Conservation (phyloP, 805 yeast species). For the Metschnikowia santaceciliae region DNA sequence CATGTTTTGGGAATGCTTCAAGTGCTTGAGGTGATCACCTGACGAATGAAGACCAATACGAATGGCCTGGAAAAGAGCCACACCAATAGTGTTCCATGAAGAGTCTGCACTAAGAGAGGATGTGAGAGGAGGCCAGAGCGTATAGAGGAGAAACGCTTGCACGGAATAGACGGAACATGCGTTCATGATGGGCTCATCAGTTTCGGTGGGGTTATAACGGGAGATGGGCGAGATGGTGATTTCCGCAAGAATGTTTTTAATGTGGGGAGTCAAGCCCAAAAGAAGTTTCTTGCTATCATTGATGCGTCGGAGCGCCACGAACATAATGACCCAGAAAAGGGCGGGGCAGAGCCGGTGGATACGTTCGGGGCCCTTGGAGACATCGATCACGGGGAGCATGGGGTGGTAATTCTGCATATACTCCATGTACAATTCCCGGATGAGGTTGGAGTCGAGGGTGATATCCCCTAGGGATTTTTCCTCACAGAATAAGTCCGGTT, state of each 20-base stretch:
- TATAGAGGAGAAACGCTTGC: slow-evolving; percentile 83
- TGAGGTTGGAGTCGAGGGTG: slow-evolving; percentile 55
- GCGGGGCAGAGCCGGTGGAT: slow-evolving; percentile 80
- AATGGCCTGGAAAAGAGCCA: slow-evolving; percentile 89
- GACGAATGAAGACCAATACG: slow-evolving; percentile 84
- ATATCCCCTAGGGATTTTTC: slow-evolving; percentile 73
- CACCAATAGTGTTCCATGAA: slow-evolving; percentile 92
- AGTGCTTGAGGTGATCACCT: background rate
- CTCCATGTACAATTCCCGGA: slow-evolving; percentile 60
- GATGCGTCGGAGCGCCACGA: slow-evolving; percentile 72
- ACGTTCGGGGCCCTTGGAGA: slow-evolving; percentile 74
- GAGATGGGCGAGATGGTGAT: slow-evolving; percentile 89
- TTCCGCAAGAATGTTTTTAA: slow-evolving; percentile 78
- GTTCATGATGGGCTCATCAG: slow-evolving; percentile 77
- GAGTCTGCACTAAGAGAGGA: slow-evolving; percentile 94
- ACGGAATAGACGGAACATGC: slow-evolving; percentile 91
- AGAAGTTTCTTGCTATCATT: slow-evolving; percentile 41
- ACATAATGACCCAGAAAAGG: slow-evolving; percentile 89
- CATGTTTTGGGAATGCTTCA: slow-evolving; percentile 3
- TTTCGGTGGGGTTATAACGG: slow-evolving; percentile 72
- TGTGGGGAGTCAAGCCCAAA: slow-evolving; percentile 58
- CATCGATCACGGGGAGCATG: slow-evolving; percentile 82
- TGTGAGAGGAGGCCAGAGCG: slow-evolving; percentile 95
- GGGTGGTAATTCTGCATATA: slow-evolving; percentile 79
- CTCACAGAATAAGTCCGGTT: slow-evolving; percentile 44